Conservation (phyloP, 2,329 filamentous ascomycete genomes). For the Paecilomyces sp. region DNA sequence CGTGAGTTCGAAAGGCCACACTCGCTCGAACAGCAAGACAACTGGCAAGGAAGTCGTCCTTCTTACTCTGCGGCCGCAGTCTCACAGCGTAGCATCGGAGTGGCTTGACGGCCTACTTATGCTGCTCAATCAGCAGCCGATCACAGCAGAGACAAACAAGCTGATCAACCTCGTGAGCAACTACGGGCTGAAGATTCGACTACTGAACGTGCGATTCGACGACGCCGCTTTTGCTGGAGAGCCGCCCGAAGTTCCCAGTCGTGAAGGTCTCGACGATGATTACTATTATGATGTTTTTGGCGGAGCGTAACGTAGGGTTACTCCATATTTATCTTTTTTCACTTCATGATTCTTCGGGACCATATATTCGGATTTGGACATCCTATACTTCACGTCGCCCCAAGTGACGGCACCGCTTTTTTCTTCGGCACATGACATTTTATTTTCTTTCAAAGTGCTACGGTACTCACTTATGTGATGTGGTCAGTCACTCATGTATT, state of each 20-base stretch:
- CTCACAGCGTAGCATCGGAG: conserved; percentile 79
- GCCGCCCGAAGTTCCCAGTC: conserved; percentile 67
- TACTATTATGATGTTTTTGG: conserved; percentile 79
- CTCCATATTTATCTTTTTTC: not conserved
- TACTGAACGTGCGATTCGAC: conserved; percentile 87
- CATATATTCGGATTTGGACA: not conserved
- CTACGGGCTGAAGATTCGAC: conserved; percentile 84
- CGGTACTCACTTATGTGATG: not conserved
- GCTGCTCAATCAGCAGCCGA: conserved; percentile 89
- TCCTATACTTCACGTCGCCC: not conserved
- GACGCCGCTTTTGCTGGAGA: conserved; percentile 64
- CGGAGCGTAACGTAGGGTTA: conserved; percentile 16
- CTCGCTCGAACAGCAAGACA: conserved; percentile 23
- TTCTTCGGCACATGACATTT: not conserved
- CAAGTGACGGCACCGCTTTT: not conserved
- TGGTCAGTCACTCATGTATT: not conserved
- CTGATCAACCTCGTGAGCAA: conserved; percentile 77
- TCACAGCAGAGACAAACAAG: conserved; percentile 93
- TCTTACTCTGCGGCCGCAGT: conserved; percentile 73
- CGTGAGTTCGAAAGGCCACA: conserved; percentile 24
- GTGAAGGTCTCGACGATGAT: conserved; percentile 82
- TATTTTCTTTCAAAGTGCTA: not conserved
- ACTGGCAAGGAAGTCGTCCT: conserved; percentile 61
- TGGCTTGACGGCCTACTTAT: conserved; percentile 95
- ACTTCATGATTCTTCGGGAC: not conserved